Evolutionary conservation across 106 monocot species (phyloP).

Genomic region (Gastrodia elata): DNA sequence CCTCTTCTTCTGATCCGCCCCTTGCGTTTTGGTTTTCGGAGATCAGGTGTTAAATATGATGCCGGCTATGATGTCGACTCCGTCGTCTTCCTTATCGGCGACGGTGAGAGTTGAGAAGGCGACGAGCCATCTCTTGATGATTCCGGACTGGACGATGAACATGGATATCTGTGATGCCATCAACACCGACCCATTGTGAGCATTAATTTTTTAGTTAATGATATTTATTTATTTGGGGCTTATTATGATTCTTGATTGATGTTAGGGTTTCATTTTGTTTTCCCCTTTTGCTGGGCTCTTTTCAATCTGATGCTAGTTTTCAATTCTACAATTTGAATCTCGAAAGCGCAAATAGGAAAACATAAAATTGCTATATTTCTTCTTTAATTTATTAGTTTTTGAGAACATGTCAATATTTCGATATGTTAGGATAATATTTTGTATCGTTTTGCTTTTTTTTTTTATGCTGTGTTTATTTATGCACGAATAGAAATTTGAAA

Average conservation of each 20-base stretch:
- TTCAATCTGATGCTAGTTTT: neutral
- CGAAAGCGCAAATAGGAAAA: too few species aligned
- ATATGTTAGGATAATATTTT: too few species aligned
- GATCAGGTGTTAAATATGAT: constrained; percentile 3
- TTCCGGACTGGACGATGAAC: constrained; percentile 76
- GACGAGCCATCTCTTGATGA: constrained; percentile 70
- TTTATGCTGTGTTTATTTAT: neutral
- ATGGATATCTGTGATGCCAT: constrained; percentile 78
- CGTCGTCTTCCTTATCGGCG: constrained; percentile 19
- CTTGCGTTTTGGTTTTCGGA: neutral
- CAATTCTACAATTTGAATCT: neutral
- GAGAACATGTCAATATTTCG: neutral
- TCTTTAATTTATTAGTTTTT: neutral
- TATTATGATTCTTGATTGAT: constrained; percentile 2
- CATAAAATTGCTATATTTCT: neutral
- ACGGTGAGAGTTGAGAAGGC: constrained; percentile 70
- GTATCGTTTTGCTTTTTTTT: too few species aligned
- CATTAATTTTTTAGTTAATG: neutral
- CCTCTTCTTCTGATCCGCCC: neutral
- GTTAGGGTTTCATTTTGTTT: constrained; percentile 3
- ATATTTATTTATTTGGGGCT: neutral
- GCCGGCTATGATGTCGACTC: neutral
- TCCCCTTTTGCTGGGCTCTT: neutral
- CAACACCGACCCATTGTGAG: constrained; percentile 54
- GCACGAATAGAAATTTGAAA: neutral